Percentiles rank a stretch among this genome's conserved stretches.
Evolutionary conservation across 1,139 yeast genomes (phyloP).

Genomic region (Zygosaccharomyces pseudobailii): DNA sequence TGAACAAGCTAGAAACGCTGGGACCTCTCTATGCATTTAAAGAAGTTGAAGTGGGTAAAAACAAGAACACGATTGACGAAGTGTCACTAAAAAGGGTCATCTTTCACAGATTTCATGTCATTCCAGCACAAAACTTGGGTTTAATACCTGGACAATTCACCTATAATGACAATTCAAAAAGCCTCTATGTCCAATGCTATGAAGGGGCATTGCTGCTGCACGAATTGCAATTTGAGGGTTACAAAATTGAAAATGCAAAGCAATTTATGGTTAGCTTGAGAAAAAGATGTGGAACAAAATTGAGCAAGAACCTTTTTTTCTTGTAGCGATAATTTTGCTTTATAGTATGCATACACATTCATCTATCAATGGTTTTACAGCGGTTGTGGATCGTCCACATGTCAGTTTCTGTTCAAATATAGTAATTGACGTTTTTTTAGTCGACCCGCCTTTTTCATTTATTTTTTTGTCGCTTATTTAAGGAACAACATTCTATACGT

Average conservation of each 20-base stretch:
- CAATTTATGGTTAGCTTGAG: constrained; percentile 41
- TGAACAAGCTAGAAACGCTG: constrained; percentile 48
- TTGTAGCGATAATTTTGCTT: background rate
- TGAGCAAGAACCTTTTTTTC: constrained; percentile 2
- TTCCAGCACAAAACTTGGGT: background rate
- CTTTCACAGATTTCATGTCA: constrained; percentile 36
- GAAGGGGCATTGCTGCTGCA: constrained; percentile 41
- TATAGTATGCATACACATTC: background rate
- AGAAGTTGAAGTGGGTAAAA: constrained; percentile 35
- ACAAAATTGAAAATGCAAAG: constrained; percentile 41
- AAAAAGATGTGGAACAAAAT: constrained; percentile 42
- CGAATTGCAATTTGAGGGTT: constrained; percentile 51
- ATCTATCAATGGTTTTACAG: too few relatives aligned
- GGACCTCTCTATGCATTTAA: constrained; percentile 56
- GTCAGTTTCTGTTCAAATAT: background rate
- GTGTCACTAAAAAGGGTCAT: constrained; percentile 43
- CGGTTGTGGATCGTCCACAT: too few relatives aligned
- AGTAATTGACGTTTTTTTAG: background rate
- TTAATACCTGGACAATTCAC: constrained; percentile 43
- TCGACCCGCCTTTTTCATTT: background rate
- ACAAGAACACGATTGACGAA: constrained; percentile 16
- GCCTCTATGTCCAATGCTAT: constrained; percentile 40
- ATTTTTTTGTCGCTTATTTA: background rate
- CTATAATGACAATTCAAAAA: constrained; percentile 24
- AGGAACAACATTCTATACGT: background rate